Percentiles rank a stretch among this genome's conserved stretches.
These are phyloP conservation scores for Sugiyamaella japonica DNA, from an alignment of 1,139 yeast species.

Conservation along the genomic window DNA sequence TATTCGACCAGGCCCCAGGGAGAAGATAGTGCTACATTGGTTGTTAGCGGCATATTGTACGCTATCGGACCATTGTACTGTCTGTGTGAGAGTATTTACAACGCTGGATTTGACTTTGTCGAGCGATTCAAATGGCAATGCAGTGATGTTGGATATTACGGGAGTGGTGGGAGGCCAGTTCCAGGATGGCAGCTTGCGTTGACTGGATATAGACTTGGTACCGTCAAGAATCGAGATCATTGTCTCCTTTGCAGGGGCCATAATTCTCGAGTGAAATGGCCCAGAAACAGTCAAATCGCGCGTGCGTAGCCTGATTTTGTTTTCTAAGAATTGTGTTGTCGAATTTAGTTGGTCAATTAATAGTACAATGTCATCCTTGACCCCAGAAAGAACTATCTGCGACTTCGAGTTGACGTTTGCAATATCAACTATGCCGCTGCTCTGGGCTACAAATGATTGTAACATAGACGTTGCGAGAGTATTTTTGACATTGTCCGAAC, in stretches of 20 bases:
- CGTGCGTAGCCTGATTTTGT: slow-evolving; percentile 20
- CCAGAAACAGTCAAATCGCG: slow-evolving; percentile 49
- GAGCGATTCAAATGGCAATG: slow-evolving; percentile 34
- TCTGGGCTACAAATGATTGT: not conserved
- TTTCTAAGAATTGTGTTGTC: slow-evolving; percentile 8
- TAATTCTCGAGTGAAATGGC: slow-evolving; percentile 53
- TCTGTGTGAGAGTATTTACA: slow-evolving; percentile 33
- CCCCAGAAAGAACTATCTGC: slow-evolving; percentile 52
- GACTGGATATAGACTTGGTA: not conserved
- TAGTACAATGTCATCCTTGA: slow-evolving; percentile 30
- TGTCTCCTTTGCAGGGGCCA: slow-evolving; percentile 43
- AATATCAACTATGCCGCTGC: slow-evolving; percentile 32
- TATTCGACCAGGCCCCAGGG: slow-evolving; percentile 38
- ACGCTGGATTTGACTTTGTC: slow-evolving; percentile 35
- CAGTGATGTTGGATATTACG: slow-evolving; percentile 40
- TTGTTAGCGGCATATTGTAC: slow-evolving; percentile 26
- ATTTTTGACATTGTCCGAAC: not conserved
- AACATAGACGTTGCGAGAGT: not conserved
- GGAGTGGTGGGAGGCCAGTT: slow-evolving; percentile 32
- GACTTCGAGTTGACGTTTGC: slow-evolving; percentile 46
- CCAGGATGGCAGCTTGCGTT: slow-evolving; percentile 19
- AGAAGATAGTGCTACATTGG: slow-evolving; percentile 28
- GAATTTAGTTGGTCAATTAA: slow-evolving; percentile 21
- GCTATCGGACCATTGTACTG: slow-evolving; percentile 41
- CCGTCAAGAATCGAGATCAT: slow-evolving; percentile 28